These are phyloP conservation scores for Xerocomellus intermedius DNA, from an alignment of 768 basidiomycete species.

Conservation along the genomic window DNA sequence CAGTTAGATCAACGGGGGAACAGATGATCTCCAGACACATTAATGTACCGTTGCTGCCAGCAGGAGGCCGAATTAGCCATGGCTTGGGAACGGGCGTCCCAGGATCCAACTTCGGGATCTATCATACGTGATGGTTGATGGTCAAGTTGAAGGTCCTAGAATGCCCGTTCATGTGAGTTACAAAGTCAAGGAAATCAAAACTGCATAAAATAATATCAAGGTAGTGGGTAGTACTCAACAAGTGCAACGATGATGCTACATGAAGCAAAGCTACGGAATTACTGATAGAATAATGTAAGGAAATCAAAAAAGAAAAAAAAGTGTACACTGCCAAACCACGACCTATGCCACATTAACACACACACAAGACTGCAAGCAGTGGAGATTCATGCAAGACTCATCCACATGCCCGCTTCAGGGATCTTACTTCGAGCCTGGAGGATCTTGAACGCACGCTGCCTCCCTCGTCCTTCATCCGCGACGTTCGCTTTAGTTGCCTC, in stretches of 20 bases:
- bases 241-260: constrained; percentile 30
- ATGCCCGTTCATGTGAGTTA: not conserved
- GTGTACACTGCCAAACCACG: constrained; percentile 8
- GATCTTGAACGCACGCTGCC: constrained; percentile 64
- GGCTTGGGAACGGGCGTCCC: no score
- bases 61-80: not conserved
- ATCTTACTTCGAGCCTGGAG: constrained; percentile 66
- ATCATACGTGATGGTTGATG: not conserved
- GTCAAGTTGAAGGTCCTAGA: not conserved
- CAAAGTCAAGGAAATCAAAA: not conserved
- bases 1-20: not conserved
- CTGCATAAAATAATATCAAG: constrained; percentile 8
- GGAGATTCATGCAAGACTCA: constrained; percentile 58
- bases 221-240: constrained; percentile 16
- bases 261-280: constrained; percentile 31
- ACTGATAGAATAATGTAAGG: constrained; percentile 33
- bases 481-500: constrained; percentile 21
- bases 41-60: not conserved
- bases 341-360: constrained; percentile 6
- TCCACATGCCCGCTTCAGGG: constrained; percentile 77
- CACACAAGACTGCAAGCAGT: not conserved
- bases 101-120: not conserved
- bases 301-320: constrained; percentile 5
- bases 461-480: constrained; percentile 42
- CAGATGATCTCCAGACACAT: not conserved